Conservation (phyloP, 768 basidiomycete species). For the Rhodosporidiobolus sp. region DNA sequence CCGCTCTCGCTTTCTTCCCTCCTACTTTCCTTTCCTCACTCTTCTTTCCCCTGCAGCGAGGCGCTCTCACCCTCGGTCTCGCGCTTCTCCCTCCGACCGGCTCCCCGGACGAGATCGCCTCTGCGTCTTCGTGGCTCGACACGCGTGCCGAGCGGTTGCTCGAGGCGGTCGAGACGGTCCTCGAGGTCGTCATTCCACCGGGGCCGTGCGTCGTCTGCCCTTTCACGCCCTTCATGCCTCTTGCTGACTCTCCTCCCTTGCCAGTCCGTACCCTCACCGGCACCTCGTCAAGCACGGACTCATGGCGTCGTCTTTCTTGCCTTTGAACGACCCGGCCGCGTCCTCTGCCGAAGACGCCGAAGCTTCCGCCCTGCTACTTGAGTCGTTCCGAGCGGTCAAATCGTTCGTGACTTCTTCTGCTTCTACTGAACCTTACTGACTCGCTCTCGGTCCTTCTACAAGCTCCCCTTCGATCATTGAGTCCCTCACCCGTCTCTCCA, state of each 20-base stretch:
- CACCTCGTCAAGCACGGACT: slow-evolving; percentile 10
- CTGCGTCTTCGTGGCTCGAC: neutral
- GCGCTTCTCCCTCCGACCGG: neutral
- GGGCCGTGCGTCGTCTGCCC: slow-evolving; percentile 1
- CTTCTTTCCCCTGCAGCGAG: neutral
- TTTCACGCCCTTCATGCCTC: neutral
- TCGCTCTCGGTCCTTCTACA: neutral
- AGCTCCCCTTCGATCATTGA: slow-evolving; percentile 10
- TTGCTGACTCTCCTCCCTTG: neutral
- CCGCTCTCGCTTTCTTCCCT: neutral
- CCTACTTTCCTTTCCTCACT: neutral
- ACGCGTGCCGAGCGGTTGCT: slow-evolving; percentile 10
- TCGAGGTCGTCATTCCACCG: neutral
- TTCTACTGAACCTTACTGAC: neutral
- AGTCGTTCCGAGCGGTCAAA: neutral
- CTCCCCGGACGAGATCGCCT: neutral
- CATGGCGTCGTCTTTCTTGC: neutral
- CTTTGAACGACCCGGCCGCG: neutral
- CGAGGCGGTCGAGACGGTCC: slow-evolving; percentile 21
- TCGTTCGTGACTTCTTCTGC: neutral
- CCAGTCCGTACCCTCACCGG: slow-evolving; percentile 13
- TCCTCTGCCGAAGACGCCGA: neutral
- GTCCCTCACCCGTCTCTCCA: slow-evolving; percentile 12
- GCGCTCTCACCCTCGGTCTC: slow-evolving; percentile 10
- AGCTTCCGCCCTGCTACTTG: neutral